phyloP scores from a whole-genome alignment of 1,139 yeast genomes.

The Zygotorulaspora mrakii region DNA sequence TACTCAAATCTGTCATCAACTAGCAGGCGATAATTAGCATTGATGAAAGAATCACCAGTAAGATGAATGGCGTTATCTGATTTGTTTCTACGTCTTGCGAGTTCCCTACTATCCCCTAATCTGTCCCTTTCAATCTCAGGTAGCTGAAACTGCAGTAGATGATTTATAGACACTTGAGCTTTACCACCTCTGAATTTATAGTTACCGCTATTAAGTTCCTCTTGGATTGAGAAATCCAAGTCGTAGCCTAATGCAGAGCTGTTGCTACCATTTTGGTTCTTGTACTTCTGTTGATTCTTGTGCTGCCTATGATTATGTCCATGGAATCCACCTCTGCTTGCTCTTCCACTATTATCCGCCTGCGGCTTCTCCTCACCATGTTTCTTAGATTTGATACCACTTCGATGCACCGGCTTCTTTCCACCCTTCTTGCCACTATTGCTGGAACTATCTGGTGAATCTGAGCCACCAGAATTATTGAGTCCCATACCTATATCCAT shows the following conservation, averaged over 20 bases:
- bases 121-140: constrained; percentile 46
- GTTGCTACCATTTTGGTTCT: constrained; percentile 1
- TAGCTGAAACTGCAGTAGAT: constrained; percentile 59
- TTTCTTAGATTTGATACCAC: not conserved
- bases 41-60: constrained; percentile 71
- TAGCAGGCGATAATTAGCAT: constrained; percentile 80
- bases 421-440: not conserved
- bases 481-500: constrained; percentile 11
- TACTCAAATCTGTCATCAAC: constrained; percentile 62
- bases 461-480: constrained; percentile 6
- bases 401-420: constrained; percentile 1
- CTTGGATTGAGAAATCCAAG: constrained; percentile 36
- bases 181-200: constrained; percentile 43
- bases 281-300: constrained; percentile 16
- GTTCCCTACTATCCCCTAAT: constrained; percentile 9
- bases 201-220: constrained; percentile 38
- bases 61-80: constrained; percentile 40
- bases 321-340: constrained; percentile 4
- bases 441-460: constrained; percentile 4
- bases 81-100: constrained; percentile 26
- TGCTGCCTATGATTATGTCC: constrained; percentile 17
- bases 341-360: constrained; percentile 4
- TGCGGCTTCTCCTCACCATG: not conserved
- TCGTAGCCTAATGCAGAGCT: constrained; percentile 4
- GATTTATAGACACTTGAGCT: constrained; percentile 60